A percentile compares a stretch with the other conserved stretches of the same genome.
These are phyloP conservation scores for Viola pubescens DNA, from an alignment of 441 rosid species.

Conservation along the genomic window DNA sequence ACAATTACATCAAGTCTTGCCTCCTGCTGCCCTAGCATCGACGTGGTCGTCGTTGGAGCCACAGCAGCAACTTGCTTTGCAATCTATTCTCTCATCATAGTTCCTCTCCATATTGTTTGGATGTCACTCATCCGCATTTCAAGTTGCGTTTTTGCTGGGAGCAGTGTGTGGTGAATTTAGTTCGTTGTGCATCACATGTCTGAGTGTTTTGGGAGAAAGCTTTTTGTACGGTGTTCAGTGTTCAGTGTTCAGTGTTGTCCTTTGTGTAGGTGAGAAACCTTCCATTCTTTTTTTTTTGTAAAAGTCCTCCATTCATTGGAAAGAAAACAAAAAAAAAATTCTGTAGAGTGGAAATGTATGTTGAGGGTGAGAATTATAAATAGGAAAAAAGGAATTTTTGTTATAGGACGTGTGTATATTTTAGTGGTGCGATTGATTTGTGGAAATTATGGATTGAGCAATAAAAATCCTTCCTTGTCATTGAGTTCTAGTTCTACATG, in stretches of 20 bases:
- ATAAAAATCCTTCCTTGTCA: no score
- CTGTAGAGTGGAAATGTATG: neutral
- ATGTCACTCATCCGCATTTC: neutral
- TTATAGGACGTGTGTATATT: neutral
- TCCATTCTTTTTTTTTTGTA: neutral
- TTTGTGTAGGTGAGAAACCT: neutral
- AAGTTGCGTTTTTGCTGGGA: neutral
- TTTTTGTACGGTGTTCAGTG: no score
- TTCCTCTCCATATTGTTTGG: neutral
- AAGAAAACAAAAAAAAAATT: neutral
- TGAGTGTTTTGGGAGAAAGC: conserved; percentile 3
- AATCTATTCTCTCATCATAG: conserved; percentile 79
- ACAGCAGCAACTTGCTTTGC: conserved; percentile 83
- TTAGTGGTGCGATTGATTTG: neutral
- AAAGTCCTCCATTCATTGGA: no score
- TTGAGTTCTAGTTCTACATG: no score
- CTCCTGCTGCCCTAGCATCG: conserved; percentile 79
- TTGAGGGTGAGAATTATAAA: conserved; percentile 1
- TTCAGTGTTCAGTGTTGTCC: no score
- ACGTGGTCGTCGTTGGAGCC: conserved; percentile 89
- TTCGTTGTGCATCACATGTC: neutral
- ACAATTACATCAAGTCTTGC: conserved; percentile 86
- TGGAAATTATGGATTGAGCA: neutral
- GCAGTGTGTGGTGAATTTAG: neutral
- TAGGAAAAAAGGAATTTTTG: conserved; percentile 3